Evolutionary conservation across 306 rosid genomes (phyloP), one percentile per base, ranked within the genome.

Genomic region (Rosa multiflora): DNA sequence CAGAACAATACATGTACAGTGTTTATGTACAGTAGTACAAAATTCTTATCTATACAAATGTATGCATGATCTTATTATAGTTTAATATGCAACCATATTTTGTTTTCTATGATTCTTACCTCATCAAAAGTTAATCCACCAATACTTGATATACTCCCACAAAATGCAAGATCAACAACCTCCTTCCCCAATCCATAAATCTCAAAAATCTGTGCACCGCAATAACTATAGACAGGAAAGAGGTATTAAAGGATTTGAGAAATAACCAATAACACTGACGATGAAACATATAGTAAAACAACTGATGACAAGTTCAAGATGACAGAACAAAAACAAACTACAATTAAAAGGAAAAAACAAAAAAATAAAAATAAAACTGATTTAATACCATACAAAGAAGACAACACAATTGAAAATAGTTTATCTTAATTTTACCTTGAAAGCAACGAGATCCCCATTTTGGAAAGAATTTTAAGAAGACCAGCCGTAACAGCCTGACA

Each of bases 201-300:
- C 89, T 95, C 99, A 82, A 95, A 95, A 80, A 95, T 93, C 85
- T 95, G 99, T 76, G 99, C 99, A 73, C 99, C 99, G 56, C 98
- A 95, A 86, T 95, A 95, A 86, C 99, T 95, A 76, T 35, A 67
- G 26, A 83, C 82, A 78, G 44, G 83, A 88, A 77, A 83, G 77
- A 42, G 78, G 78, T 71, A 82, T 40, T 12, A 87, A 79, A 51
- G 23, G 40, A 82, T 66, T 82, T 72, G 74, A 59, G 73, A 80
- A 73, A 56, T 67, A 64, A 76, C 70, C 59, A 52, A 78, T 56
- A 47, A 37, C 73, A 76, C 68, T 58, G 42, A 76, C n/a, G 2
- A 67, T 5, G 5, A 67, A 67, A 17, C 17, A 20, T 8, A 39
- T 5, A 3, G 76, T 51, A 51, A 73, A 14, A 14, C 3, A 18